phyloP scores from a whole-genome alignment of 2,329 filamentous ascomycete species.

The Pezicula radicicola region DNA sequence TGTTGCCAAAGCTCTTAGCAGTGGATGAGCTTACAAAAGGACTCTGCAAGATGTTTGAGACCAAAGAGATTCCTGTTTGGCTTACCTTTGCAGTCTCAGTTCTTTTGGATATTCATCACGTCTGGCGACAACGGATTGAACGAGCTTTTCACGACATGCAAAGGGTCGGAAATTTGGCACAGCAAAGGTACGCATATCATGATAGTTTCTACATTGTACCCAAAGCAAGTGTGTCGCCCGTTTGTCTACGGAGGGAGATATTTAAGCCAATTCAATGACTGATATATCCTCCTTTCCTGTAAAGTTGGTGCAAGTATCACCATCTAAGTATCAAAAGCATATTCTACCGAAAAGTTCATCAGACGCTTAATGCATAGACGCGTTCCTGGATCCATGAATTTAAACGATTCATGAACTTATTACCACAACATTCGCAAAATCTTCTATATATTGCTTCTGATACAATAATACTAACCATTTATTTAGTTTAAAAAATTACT shows the following conservation, averaged over 20 bases:
- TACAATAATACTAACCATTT: neutral
- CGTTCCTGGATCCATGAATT: too few species aligned
- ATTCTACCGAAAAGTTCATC: too few species aligned
- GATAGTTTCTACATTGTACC: too few species aligned
- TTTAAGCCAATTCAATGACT: neutral
- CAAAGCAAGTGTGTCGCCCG: neutral
- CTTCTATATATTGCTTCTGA: neutral
- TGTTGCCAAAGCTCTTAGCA: neutral
- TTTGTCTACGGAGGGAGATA: neutral
- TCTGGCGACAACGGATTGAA: neutral
- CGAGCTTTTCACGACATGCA: neutral
- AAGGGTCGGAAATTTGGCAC: too few species aligned
- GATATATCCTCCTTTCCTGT: too few species aligned
- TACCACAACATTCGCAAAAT: too few species aligned
- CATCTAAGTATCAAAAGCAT: too few species aligned
- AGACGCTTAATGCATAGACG: too few species aligned
- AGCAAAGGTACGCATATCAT: too few species aligned
- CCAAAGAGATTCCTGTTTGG: constrained; percentile 10
- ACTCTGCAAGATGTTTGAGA: constrained; percentile 1
- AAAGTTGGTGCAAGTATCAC: too few species aligned
- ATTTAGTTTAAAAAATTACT: neutral
- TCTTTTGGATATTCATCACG: constrained; percentile 10
- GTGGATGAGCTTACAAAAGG: constrained; percentile 9
- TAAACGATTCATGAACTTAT: too few species aligned
- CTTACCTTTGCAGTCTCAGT: constrained; percentile 10